Conservation (phyloP, 306 rosid genomes). For the Vigna radiata region DNA sequence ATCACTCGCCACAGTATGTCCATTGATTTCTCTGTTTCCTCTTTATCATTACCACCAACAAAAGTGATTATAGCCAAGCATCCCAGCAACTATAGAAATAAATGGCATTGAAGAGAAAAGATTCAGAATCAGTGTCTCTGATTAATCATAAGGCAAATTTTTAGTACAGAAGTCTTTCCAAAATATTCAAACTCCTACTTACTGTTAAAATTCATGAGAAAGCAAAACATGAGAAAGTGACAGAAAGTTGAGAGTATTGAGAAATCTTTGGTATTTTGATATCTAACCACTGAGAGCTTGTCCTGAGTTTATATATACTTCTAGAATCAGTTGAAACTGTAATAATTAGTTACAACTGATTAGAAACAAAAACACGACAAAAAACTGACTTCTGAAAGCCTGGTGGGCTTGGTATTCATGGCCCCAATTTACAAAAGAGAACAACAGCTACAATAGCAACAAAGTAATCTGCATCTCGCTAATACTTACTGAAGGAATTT, state of each 20-base stretch:
- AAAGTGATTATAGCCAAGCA: conserved; percentile 88
- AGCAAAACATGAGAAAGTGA: conserved; percentile 10
- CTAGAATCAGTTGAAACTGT: conserved; percentile 16
- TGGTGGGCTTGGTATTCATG: neutral
- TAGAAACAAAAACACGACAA: neutral
- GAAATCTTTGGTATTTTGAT: conserved; percentile 5
- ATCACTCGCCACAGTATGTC: conserved; percentile 93
- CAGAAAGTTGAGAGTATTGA: neutral
- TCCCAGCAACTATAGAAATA: conserved; percentile 72
- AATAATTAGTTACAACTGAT: conserved; percentile 2
- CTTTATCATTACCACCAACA: conserved; percentile 81
- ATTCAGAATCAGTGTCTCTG: neutral
- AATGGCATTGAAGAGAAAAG: conserved; percentile 34
- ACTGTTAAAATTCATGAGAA: conserved; percentile 4
- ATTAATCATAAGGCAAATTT: neutral
- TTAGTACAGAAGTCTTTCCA: conserved; percentile 1
- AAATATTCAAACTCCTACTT: conserved; percentile 24
- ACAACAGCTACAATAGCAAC: neutral
- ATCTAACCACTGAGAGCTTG: neutral
- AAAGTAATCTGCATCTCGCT: neutral
- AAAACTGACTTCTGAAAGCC: conserved; percentile 3
- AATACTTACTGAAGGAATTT: conserved; percentile 58
- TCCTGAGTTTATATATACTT: neutral
- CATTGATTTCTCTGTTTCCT: conserved; percentile 82
- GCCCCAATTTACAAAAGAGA: neutral